These are phyloP conservation scores for Xylariaceae sp. DNA, from an alignment of 2,329 filamentous ascomycete genomes.

Conservation along the genomic window DNA sequence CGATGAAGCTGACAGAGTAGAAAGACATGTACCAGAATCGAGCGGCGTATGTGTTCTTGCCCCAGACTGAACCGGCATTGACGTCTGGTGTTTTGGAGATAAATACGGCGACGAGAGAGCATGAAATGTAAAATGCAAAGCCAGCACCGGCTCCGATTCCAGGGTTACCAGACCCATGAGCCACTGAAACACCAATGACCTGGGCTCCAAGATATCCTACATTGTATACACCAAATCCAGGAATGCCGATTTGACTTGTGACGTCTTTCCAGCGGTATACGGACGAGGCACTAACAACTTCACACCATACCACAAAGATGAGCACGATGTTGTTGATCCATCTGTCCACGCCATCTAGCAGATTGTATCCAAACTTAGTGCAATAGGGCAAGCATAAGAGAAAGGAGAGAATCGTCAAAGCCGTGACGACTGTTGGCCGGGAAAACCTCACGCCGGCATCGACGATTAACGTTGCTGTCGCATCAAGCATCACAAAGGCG, in stretches of 20 bases:
- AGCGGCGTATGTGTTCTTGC: slow-evolving; percentile 34
- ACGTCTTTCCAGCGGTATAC: slow-evolving; percentile 52
- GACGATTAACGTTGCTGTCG: slow-evolving; percentile 51
- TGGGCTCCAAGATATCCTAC: slow-evolving; percentile 53
- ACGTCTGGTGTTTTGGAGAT: slow-evolving; percentile 43
- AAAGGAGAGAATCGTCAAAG: slow-evolving; percentile 48
- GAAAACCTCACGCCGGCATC: slow-evolving; percentile 49
- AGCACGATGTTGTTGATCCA: slow-evolving; percentile 56
- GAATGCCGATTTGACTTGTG: slow-evolving; percentile 41
- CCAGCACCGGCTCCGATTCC: slow-evolving; percentile 49
- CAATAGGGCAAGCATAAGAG: slow-evolving; percentile 55
- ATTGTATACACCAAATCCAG: slow-evolving; percentile 46
- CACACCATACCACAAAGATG: slow-evolving; percentile 52
- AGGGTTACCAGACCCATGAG: slow-evolving; percentile 42
- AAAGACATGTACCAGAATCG: slow-evolving; percentile 53
- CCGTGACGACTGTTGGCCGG: slow-evolving; percentile 48
- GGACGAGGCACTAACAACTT: slow-evolving; percentile 51
- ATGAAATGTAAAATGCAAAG: slow-evolving; percentile 49
- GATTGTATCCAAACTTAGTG: slow-evolving; percentile 56
- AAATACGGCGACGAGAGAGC: slow-evolving; percentile 37
- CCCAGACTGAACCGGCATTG: slow-evolving; percentile 42
- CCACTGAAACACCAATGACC: slow-evolving; percentile 49
- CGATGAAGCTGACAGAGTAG: slow-evolving; percentile 50
- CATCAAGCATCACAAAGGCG: slow-evolving; percentile 59
- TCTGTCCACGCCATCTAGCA: slow-evolving; percentile 52